These are phyloP conservation scores for Mrakia gelida DNA, from an alignment of 768 basidiomycete species.

Conservation along the genomic window DNA sequence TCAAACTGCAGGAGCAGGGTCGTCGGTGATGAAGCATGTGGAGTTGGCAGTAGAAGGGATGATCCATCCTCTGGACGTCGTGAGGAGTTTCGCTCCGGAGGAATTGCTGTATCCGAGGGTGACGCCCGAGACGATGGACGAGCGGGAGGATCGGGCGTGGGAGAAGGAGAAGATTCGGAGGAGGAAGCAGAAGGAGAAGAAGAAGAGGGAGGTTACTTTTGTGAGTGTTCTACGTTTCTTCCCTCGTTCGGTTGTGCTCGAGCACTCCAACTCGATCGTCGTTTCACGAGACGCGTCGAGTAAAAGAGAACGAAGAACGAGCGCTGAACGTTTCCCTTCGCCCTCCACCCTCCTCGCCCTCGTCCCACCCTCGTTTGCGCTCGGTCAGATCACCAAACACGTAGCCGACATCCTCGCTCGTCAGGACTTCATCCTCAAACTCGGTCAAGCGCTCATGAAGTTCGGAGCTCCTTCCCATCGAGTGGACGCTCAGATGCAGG, in stretches of 20 bases:
- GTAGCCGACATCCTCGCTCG: slow-evolving; percentile 74
- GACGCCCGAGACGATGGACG: slow-evolving; percentile 43
- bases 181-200: slow-evolving; percentile 50
- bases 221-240: slow-evolving; percentile 56
- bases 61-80: too few species aligned
- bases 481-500: slow-evolving; percentile 83
- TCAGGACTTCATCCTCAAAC: slow-evolving; percentile 78
- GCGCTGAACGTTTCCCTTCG: too few species aligned
- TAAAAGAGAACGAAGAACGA: too few species aligned
- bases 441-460: slow-evolving; percentile 82
- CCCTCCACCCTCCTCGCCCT: not conserved
- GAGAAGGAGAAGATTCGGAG: slow-evolving; percentile 44
- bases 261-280: too few species aligned
- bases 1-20: too few species aligned
- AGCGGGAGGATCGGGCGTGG: slow-evolving; percentile 50
- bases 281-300: too few species aligned
- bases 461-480: slow-evolving; percentile 76
- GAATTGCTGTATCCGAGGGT: too few species aligned
- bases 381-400: slow-evolving; percentile 66
- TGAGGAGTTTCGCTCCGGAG: too few species aligned
- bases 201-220: slow-evolving; percentile 70
- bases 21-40: too few species aligned
- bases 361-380: not conserved
- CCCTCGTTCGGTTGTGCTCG: too few species aligned
- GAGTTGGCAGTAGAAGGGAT: too few species aligned